Conservation (phyloP, 805 yeast genomes). For the Candida peoriensis region DNA sequence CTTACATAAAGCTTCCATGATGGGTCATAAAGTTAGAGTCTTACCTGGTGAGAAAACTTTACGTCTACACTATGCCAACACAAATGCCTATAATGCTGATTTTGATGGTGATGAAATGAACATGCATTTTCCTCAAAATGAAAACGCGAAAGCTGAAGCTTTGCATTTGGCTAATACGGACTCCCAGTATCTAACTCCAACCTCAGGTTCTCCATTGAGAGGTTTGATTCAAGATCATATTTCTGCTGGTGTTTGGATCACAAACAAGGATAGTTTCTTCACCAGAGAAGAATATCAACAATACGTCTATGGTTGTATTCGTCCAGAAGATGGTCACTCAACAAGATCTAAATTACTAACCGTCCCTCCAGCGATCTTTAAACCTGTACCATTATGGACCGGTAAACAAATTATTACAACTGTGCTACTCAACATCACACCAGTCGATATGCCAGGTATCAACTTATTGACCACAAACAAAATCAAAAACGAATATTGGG, state of each 20-base stretch:
- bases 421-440: slow-evolving; percentile 83
- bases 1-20: slow-evolving; percentile 98
- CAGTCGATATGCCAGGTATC: slow-evolving; percentile 84
- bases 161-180: slow-evolving; percentile 93
- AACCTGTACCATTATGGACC: slow-evolving; percentile 93
- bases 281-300: slow-evolving; percentile 91
- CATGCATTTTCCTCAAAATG: slow-evolving; percentile 98
- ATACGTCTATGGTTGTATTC: slow-evolving; percentile 84
- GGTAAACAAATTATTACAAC: slow-evolving; percentile 97
- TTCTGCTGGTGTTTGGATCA: slow-evolving; percentile 98
- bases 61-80: slow-evolving; percentile 95
- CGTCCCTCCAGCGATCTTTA: slow-evolving; percentile 82
- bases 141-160: slow-evolving; percentile 96
- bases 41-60: slow-evolving; percentile 96
- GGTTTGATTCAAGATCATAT: slow-evolving; percentile 99
- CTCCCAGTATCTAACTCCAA: slow-evolving; percentile 95
- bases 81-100: slow-evolving; percentile 98
- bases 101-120: slow-evolving; percentile 99
- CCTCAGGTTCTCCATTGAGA: slow-evolving; percentile 97
- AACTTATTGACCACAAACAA: slow-evolving; percentile 81
- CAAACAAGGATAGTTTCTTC: slow-evolving; percentile 87
- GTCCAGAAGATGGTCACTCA: slow-evolving; percentile 97
- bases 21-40: slow-evolving; percentile 98
- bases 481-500: slow-evolving; percentile 94
- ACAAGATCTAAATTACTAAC: slow-evolving; percentile 64